A percentile compares a stretch with the other conserved stretches of the same genome.
phyloP scores from a whole-genome alignment of 2,329 filamentous ascomycete species.

The Penicillium sp. region DNA sequence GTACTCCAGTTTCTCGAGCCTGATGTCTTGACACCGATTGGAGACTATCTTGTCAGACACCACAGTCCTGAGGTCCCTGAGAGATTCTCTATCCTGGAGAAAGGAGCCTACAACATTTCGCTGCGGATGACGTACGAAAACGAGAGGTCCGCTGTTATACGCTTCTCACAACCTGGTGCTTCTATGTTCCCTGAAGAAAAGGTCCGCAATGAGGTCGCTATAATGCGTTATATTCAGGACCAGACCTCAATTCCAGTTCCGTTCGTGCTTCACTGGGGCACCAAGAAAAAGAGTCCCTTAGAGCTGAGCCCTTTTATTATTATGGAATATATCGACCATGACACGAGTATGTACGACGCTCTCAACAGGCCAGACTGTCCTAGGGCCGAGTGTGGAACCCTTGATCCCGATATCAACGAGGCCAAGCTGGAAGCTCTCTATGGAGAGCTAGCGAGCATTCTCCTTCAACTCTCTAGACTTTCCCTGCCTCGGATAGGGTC shows the following conservation, averaged over 20 bases:
- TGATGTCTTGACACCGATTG: constrained; percentile 4
- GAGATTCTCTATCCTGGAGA: background rate
- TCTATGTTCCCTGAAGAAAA: constrained; percentile 34
- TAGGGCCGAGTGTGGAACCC: constrained; percentile 10
- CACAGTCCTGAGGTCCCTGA: background rate
- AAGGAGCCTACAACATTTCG: constrained; percentile 17
- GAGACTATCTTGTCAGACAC: constrained; percentile 3
- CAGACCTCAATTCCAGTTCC: constrained; percentile 20
- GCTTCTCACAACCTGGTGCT: constrained; percentile 19
- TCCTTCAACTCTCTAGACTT: constrained; percentile 39
- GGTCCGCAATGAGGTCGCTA: constrained; percentile 27
- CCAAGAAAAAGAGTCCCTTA: constrained; percentile 13
- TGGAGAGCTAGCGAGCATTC: constrained; percentile 41
- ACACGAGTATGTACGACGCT: constrained; percentile 15
- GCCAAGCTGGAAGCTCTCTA: constrained; percentile 27
- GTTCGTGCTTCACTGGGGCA: constrained; percentile 15
- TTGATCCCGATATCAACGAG: constrained; percentile 10
- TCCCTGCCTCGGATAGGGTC: constrained; percentile 43
- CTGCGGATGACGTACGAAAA: constrained; percentile 22
- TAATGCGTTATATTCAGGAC: constrained; percentile 17
- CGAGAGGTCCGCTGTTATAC: constrained; percentile 16
- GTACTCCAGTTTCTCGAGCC: constrained; percentile 1
- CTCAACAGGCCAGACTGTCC: constrained; percentile 16
- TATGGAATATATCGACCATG: constrained; percentile 31
- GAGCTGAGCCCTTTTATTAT: constrained; percentile 37